Evolutionary conservation across 2,329 filamentous ascomycete species (phyloP).

Genomic region (Colletotrichum sidae): DNA sequence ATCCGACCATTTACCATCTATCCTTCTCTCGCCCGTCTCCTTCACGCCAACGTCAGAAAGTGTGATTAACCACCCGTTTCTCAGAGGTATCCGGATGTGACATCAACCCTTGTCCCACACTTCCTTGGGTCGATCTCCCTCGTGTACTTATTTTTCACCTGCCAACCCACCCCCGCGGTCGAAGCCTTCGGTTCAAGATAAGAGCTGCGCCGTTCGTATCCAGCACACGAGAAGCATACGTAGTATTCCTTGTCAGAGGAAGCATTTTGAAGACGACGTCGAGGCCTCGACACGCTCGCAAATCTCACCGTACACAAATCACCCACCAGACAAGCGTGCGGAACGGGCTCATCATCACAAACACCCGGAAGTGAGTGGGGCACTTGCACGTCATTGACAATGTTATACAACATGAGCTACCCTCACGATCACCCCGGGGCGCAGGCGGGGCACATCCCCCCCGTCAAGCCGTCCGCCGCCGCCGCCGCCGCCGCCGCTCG

Average conservation of each 20-base stretch:
- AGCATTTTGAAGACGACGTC: too few relatives aligned
- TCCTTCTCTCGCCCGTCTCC: too few relatives aligned
- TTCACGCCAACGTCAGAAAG: too few relatives aligned
- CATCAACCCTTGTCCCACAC: background rate
- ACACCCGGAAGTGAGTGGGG: constrained; percentile 1
- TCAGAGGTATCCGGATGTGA: constrained; percentile 1
- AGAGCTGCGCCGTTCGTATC: background rate
- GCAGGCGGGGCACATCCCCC: constrained; percentile 13
- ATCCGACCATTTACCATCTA: constrained; percentile 1
- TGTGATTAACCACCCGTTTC: background rate
- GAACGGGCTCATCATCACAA: background rate
- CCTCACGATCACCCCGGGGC: constrained; percentile 38
- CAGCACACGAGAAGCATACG: too few relatives aligned
- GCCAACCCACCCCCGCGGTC: constrained; percentile 3
- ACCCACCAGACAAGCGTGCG: too few relatives aligned
- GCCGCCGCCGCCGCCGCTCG: constrained; percentile 13
- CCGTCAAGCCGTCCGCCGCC: constrained; percentile 20
- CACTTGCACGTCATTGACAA: constrained; percentile 27
- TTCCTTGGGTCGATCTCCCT: background rate
- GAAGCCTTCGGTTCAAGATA: background rate
- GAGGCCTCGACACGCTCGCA: too few relatives aligned
- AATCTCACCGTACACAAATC: background rate
- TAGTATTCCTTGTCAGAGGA: too few relatives aligned
- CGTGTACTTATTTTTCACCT: background rate
- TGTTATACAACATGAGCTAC: constrained; percentile 44